A percentile compares a stretch with the other conserved stretches of the same genome.
phyloP scores from a whole-genome alignment of 805 yeast species.

The Diddensiella caesifluorescens region DNA sequence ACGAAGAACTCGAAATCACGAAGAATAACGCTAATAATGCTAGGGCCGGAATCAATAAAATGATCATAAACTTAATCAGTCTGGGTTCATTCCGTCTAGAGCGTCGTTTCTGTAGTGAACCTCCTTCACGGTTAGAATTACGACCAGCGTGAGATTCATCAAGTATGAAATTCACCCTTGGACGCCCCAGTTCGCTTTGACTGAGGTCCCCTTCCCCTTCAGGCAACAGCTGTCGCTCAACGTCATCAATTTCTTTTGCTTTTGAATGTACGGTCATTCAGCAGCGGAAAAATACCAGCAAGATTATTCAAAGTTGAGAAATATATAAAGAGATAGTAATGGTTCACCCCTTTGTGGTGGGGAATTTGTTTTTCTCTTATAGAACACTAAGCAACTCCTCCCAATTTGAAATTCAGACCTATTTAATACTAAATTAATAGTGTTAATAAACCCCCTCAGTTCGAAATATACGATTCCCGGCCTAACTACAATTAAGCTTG shows the following conservation, averaged over 20 bases:
- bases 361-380: too few species aligned
- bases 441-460: too few species aligned
- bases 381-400: too few species aligned
- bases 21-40: constrained; percentile 21
- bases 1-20: constrained; percentile 17
- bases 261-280: too few species aligned
- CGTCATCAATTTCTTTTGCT: neutral
- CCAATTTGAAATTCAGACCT: too few species aligned
- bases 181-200: neutral
- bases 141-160: constrained; percentile 1
- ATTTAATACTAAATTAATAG: too few species aligned
- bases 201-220: constrained; percentile 1
- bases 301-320: too few species aligned
- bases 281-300: too few species aligned
- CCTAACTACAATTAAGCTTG: neutral
- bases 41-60: constrained; percentile 22
- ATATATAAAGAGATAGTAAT: too few species aligned
- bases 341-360: too few species aligned
- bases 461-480: neutral
- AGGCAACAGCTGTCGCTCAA: neutral
- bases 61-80: constrained; percentile 10
- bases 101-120: constrained; percentile 9
- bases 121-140: neutral
- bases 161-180: constrained; percentile 6
- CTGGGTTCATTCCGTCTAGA: constrained; percentile 6